A percentile compares a stretch with the other conserved stretches of the same genome.
Conservation (phyloP, 306 rosid genomes). For the Prunus dulcis region DNA sequence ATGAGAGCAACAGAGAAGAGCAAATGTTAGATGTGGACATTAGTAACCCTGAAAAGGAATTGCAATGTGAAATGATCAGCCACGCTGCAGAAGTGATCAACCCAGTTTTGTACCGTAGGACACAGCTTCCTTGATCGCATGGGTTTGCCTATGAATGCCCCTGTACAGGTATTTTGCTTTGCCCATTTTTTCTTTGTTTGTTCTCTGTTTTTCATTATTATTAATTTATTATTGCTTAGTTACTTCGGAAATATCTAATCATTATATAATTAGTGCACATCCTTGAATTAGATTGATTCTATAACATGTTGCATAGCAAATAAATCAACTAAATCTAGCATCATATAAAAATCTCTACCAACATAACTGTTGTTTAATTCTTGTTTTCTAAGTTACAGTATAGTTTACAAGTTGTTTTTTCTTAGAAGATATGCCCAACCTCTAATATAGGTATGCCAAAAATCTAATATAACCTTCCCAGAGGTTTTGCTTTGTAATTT, state of each 20-base stretch:
- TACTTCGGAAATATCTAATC: not conserved
- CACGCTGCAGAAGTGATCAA: conserved; percentile 3
- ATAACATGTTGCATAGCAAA: no score
- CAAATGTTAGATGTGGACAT: conserved; percentile 31
- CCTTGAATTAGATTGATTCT: not conserved
- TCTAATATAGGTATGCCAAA: no score
- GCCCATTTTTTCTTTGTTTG: not conserved
- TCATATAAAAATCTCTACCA: no score
- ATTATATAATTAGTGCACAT: not conserved
- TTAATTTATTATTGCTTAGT: not conserved
- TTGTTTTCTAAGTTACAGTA: no score
- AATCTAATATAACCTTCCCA: no score
- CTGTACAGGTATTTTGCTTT: conserved; percentile 34
- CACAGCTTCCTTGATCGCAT: conserved; percentile 25
- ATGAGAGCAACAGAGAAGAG: conserved; percentile 33
- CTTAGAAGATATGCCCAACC: no score
- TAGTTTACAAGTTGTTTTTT: no score
- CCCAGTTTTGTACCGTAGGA: conserved; percentile 33
- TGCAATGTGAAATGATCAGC: conserved; percentile 8
- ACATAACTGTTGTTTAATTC: no score
- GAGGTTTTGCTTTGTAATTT: no score
- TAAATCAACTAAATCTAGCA: no score
- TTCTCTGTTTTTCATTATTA: not conserved
- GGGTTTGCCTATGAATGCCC: conserved; percentile 34
- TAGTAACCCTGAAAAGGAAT: conserved; percentile 25